These are phyloP conservation scores for Trichoderma erinaceum DNA, from an alignment of 495 filamentous ascomycete species.

Conservation along the genomic window DNA sequence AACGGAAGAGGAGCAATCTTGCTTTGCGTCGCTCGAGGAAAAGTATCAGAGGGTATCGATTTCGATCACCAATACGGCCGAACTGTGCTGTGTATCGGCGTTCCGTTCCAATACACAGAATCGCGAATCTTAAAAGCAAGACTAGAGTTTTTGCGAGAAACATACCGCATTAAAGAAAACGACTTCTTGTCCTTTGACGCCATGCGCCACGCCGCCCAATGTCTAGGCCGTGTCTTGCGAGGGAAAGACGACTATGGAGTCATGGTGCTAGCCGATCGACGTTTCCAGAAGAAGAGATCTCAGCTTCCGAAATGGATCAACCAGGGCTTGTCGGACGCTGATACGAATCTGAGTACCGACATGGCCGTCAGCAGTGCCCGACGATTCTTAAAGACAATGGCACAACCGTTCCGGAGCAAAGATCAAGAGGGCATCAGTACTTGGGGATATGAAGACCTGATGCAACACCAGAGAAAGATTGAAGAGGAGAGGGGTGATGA, in stretches of 20 bases:
- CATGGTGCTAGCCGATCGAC: constrained; percentile 92
- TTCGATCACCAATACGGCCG: constrained; percentile 99
- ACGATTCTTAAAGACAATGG: constrained; percentile 85
- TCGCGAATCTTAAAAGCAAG: constrained; percentile 94
- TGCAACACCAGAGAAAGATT: constrained; percentile 68
- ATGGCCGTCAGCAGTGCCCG: constrained; percentile 87
- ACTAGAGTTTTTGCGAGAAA: constrained; percentile 92
- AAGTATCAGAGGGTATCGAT: constrained; percentile 96
- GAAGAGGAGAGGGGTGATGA: constrained; percentile 53
- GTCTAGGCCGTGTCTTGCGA: constrained; percentile 87
- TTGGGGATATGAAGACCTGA: constrained; percentile 76
- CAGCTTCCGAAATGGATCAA: constrained; percentile 98
- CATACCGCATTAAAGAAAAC: constrained; percentile 93
- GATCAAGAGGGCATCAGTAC: constrained; percentile 89
- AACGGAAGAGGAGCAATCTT: constrained; percentile 92
- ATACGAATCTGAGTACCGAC: constrained; percentile 86
- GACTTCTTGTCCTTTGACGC: constrained; percentile 99
- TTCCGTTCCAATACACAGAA: constrained; percentile 98
- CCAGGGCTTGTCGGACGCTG: constrained; percentile 74
- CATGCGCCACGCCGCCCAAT: constrained; percentile 97
- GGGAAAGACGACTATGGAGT: constrained; percentile 99
- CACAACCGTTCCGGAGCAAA: constrained; percentile 72
- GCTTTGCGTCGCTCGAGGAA: constrained; percentile 91
- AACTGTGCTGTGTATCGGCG: constrained; percentile 92
- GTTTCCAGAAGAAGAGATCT: constrained; percentile 80